Percentiles rank a stretch among this genome's conserved stretches.
Conservation (phyloP, 306 rosid genomes). For the Rosa persica region DNA sequence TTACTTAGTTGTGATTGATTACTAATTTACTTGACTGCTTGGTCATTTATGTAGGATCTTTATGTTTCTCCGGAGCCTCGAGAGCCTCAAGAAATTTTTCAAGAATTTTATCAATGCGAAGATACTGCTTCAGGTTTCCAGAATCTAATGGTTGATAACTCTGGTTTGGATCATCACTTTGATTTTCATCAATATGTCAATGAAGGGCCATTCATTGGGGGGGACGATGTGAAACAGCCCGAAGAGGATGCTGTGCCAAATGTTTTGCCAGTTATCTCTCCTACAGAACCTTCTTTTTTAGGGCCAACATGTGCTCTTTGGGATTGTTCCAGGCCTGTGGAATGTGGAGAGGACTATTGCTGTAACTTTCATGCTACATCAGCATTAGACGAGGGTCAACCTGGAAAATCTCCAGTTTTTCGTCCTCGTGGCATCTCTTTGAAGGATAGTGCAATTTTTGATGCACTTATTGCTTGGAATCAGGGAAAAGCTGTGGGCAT, state of each 20-base stretch:
- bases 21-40: not conserved
- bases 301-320: slow-evolving; percentile 97
- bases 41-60: slow-evolving; percentile 20
- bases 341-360: slow-evolving; percentile 81
- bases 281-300: slow-evolving; percentile 84
- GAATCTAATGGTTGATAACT: not conserved
- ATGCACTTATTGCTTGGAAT: slow-evolving; percentile 78
- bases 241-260: slow-evolving; percentile 62
- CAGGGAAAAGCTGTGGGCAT: slow-evolving; percentile 93
- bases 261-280: slow-evolving; percentile 72
- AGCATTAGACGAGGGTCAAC: slow-evolving; percentile 89
- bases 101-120: slow-evolving; percentile 16
- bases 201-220: slow-evolving; percentile 6
- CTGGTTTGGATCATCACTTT: slow-evolving; percentile 56
- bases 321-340: slow-evolving; percentile 93
- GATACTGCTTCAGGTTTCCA: slow-evolving; percentile 18
- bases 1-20: not conserved
- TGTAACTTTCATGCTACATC: slow-evolving; percentile 80
- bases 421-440: slow-evolving; percentile 93
- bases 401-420: slow-evolving; percentile 83
- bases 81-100: slow-evolving; percentile 10
- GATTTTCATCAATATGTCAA: slow-evolving; percentile 56
- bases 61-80: slow-evolving; percentile 13
- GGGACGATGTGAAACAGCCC: not conserved
- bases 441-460: slow-evolving; percentile 83